Evolutionary conservation across 306 rosid species (phyloP).

Genomic region (Medicago ruthenica): DNA sequence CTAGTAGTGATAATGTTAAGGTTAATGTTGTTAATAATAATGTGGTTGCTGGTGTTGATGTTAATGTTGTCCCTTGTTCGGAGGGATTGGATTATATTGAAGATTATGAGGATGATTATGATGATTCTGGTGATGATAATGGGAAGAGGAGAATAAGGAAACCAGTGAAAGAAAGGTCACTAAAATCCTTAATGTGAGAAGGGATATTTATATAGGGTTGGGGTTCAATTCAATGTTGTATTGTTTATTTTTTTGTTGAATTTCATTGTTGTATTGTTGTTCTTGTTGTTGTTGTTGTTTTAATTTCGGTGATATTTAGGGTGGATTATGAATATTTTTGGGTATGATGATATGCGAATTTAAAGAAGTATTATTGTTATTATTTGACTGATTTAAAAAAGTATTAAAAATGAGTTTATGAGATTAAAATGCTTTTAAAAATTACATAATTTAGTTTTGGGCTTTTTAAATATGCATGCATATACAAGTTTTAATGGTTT

Average conservation of each 20-base stretch:
- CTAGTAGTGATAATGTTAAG: neutral
- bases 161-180: conserved; percentile 84
- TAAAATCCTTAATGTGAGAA: conserved; percentile 80
- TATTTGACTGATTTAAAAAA: no score
- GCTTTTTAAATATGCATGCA: no score
- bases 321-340: neutral
- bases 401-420: no score
- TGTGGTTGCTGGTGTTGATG: neutral
- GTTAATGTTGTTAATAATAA: neutral
- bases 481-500: no score
- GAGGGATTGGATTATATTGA: conserved; percentile 56
- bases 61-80: conserved; percentile 21
- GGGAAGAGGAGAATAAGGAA: conserved; percentile 74
- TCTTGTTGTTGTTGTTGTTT: conserved; percentile 13
- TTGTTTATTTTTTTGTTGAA: neutral
- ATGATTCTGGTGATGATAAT: conserved; percentile 38
- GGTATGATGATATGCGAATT: no score
- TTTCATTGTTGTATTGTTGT: neutral
- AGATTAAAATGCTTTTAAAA: no score
- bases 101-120: conserved; percentile 40
- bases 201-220: conserved; percentile 23
- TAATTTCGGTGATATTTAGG: neutral
- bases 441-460: no score
- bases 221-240: conserved; percentile 37
- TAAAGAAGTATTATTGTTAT: no score